Percentiles rank a stretch among this genome's conserved stretches.
phyloP scores from a whole-genome alignment of 2,329 filamentous ascomycete genomes.

The Trichoderma atrobrunneum region DNA sequence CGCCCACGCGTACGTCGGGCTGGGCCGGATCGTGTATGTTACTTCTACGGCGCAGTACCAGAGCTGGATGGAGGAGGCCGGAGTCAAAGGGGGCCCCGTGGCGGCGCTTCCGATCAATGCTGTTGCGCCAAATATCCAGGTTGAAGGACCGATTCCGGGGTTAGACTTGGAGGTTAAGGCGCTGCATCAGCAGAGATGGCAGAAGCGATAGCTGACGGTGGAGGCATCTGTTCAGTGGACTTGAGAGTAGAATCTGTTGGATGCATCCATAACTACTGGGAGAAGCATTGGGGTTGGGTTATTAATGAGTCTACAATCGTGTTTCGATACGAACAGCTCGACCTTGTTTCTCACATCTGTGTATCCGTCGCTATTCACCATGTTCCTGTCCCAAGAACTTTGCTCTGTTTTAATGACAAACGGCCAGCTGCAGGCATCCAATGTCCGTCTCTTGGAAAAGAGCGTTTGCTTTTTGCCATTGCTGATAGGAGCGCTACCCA shows the following conservation, averaged over 20 bases:
- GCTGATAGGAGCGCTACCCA: background rate
- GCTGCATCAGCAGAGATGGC: conserved; percentile 25
- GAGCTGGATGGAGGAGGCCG: conserved; percentile 31
- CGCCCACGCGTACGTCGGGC: conserved; percentile 35
- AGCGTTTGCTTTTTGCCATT: background rate
- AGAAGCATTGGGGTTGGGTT: background rate
- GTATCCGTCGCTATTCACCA: background rate
- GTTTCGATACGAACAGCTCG: background rate
- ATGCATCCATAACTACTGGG: background rate
- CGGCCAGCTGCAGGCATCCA: background rate
- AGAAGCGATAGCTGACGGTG: background rate
- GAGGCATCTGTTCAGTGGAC: background rate
- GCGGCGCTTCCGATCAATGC: conserved; percentile 29
- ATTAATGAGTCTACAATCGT: background rate
- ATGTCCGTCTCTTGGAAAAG: background rate
- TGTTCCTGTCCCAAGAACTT: background rate
- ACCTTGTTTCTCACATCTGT: background rate
- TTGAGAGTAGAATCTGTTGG: background rate
- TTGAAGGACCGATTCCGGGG: conserved; percentile 32
- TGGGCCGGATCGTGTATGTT: conserved; percentile 36
- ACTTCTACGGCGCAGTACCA: conserved; percentile 31
- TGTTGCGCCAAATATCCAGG: conserved; percentile 29
- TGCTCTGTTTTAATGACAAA: background rate
- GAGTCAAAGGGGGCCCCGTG: conserved; percentile 23
- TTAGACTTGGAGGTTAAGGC: conserved; percentile 31